phyloP scores from a whole-genome alignment of 139 green algal genomes.

The Micractinium conductrix region DNA sequence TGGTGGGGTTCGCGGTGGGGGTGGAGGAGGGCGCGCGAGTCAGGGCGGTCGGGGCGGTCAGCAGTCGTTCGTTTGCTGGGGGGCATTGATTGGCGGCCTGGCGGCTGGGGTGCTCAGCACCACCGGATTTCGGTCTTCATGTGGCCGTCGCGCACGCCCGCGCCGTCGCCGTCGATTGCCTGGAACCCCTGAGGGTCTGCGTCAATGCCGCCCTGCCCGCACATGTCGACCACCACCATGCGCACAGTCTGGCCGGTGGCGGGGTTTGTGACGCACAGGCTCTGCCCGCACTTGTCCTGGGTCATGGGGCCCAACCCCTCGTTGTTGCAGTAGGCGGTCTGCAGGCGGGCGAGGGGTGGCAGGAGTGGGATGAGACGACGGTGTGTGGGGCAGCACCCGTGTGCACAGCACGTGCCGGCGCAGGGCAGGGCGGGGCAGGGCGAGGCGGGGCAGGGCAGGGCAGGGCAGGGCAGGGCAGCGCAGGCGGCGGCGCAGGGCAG shows the following conservation, averaged over 20 bases:
- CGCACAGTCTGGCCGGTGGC: slow-evolving; percentile 10
- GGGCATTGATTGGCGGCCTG: too few species aligned
- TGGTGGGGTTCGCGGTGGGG: too few species aligned
- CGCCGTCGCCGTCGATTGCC: slow-evolving; percentile 12
- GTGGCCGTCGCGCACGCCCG: slow-evolving; percentile 10
- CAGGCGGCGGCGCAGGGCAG: neutral
- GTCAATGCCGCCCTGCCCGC: slow-evolving; percentile 8
- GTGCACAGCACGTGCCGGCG: neutral
- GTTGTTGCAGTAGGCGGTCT: slow-evolving; percentile 29
- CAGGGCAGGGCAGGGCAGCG: neutral
- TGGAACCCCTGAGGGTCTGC: neutral
- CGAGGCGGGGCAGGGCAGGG: neutral
- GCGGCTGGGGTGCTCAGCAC: slow-evolving; percentile 14
- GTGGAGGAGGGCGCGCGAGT: too few species aligned
- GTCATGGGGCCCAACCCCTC: slow-evolving; percentile 23
- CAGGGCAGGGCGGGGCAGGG: neutral
- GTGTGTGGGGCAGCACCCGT: neutral
- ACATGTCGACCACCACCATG: slow-evolving; percentile 25
- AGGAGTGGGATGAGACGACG: neutral
- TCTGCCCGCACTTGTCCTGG: slow-evolving; percentile 16
- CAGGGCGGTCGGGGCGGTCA: too few species aligned
- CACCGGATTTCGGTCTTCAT: neutral
- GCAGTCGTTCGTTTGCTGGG: too few species aligned
- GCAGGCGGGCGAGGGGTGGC: neutral
- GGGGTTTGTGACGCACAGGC: slow-evolving; percentile 25